Conservation (phyloP, 1,284 basidiomycete species). For the Apiotrichum siamense region DNA sequence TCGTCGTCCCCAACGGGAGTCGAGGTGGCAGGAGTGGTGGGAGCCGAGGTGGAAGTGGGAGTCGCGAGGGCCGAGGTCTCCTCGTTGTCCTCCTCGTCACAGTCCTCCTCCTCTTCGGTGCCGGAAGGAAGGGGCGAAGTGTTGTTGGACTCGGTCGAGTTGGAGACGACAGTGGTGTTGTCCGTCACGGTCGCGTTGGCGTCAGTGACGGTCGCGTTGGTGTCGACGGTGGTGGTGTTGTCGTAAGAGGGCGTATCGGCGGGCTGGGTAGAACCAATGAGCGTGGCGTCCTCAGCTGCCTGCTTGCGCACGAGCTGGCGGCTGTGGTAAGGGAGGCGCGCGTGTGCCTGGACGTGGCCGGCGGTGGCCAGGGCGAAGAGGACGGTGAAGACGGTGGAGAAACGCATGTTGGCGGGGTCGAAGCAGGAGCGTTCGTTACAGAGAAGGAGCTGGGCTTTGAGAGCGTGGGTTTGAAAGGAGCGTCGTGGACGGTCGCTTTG, state of each 20-base stretch:
- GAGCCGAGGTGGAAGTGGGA: constrained; percentile 47
- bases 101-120: constrained; percentile 6
- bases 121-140: no score
- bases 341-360: constrained; percentile 13
- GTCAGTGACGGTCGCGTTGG: neutral
- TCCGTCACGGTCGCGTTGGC: neutral
- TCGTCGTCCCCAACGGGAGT: neutral
- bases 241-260: no score
- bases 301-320: neutral
- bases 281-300: no score
- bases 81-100: constrained; percentile 34
- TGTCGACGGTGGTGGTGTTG: neutral
- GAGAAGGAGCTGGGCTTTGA: no score
- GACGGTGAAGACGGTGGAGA: constrained; percentile 10
- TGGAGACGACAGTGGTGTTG: neutral
- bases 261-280: no score
- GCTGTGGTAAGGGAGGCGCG: constrained; percentile 7
- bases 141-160: neutral
- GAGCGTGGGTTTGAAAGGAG: no score
- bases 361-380: constrained; percentile 16
- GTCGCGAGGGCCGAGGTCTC: constrained; percentile 58
- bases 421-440: no score
- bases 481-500: neutral
- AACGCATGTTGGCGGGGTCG: constrained; percentile 18
- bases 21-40: neutral